These are phyloP conservation scores for Rosa multiflora DNA, from an alignment of 306 rosid species.

Conservation along the genomic window DNA sequence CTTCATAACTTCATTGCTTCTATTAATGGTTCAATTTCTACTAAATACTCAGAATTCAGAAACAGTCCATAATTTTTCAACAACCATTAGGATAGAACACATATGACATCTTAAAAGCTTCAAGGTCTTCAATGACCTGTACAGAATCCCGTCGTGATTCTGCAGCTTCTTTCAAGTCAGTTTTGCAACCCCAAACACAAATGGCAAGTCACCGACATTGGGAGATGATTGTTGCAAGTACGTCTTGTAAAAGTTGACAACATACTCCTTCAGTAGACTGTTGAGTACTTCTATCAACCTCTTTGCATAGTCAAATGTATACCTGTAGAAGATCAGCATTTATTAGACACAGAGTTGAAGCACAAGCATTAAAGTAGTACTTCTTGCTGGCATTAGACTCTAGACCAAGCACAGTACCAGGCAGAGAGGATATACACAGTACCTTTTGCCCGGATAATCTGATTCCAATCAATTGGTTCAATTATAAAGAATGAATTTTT, in stretches of 20 bases:
- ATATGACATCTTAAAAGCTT: slow-evolving; percentile 61
- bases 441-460: too few relatives aligned
- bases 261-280: slow-evolving; percentile 57
- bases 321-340: slow-evolving; percentile 33
- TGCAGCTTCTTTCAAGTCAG: slow-evolving; percentile 58
- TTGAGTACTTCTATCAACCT: slow-evolving; percentile 66
- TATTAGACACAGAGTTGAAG: neutral
- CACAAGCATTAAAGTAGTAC: neutral
- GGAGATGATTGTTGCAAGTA: slow-evolving; percentile 64
- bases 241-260: slow-evolving; percentile 62
- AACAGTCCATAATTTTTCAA: slow-evolving; percentile 16
- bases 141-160: slow-evolving; percentile 29
- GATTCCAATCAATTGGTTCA: too few relatives aligned
- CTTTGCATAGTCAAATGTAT: slow-evolving; percentile 58
- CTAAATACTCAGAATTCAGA: slow-evolving; percentile 7
- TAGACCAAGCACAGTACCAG: too few relatives aligned
- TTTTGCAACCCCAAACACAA: slow-evolving; percentile 89
- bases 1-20: too few relatives aligned
- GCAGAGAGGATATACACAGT: too few relatives aligned
- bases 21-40: neutral
- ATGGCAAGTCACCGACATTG: slow-evolving; percentile 60
- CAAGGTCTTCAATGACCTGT: slow-evolving; percentile 51
- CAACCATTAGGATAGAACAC: slow-evolving; percentile 45
- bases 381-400: too few relatives aligned
- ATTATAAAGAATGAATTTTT: too few relatives aligned